Evolutionary conservation across 1,284 basidiomycete species (phyloP).

Genomic region (Moesziomyces aphidis): DNA sequence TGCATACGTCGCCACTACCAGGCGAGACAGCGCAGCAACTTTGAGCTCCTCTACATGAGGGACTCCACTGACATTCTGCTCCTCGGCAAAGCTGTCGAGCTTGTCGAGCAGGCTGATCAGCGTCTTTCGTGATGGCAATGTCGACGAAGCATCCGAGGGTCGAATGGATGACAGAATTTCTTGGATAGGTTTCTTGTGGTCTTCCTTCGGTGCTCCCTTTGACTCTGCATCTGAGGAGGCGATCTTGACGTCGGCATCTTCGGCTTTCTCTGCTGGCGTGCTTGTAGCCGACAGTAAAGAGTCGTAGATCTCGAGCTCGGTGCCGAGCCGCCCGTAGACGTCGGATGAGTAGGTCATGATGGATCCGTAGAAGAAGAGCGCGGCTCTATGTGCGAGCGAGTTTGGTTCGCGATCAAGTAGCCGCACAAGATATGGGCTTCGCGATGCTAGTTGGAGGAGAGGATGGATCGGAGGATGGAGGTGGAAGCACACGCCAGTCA

Average conservation of each 20-base stretch:
- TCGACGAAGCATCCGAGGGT: slow-evolving; percentile 19
- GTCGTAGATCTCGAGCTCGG: slow-evolving; percentile 47
- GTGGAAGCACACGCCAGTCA: background rate
- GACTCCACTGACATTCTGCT: slow-evolving; percentile 1
- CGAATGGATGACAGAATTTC: slow-evolving; percentile 29
- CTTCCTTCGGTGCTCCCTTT: background rate
- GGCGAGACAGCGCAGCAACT: slow-evolving; percentile 44
- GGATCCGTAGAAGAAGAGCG: no score
- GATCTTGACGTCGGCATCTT: background rate
- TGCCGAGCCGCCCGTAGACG: slow-evolving; percentile 35
- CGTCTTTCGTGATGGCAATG: slow-evolving; percentile 30
- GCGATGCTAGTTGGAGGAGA: background rate
- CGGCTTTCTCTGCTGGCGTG: slow-evolving; percentile 20
- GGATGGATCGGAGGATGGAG: background rate
- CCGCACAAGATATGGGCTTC: background rate
- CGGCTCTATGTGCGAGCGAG: background rate
- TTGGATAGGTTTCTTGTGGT: slow-evolving; percentile 30
- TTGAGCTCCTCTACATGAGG: slow-evolving; percentile 33
- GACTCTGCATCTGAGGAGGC: slow-evolving; percentile 3
- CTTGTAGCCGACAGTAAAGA: slow-evolving; percentile 36
- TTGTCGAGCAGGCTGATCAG: slow-evolving; percentile 39
- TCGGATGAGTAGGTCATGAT: slow-evolving; percentile 43
- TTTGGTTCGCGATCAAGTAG: background rate
- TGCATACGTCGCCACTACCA: slow-evolving; percentile 51
- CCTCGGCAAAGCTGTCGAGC: slow-evolving; percentile 19